Conservation (phyloP, 1,284 basidiomycete genomes). For the Puccinia polysora region DNA sequence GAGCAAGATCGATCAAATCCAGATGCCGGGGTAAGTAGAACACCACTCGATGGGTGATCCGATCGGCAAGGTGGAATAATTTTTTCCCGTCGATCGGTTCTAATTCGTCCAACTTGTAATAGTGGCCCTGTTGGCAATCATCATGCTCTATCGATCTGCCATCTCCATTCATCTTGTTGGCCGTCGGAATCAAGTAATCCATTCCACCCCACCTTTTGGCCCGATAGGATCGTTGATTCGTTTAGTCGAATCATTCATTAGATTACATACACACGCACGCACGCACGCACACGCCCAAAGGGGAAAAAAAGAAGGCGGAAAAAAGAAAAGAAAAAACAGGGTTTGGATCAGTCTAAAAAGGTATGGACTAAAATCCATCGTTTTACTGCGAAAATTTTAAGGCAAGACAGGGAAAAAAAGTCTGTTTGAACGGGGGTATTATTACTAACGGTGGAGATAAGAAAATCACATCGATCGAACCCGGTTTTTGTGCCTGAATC, state of each 20-base stretch:
- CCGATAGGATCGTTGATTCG: no score
- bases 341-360: no score
- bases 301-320: background rate
- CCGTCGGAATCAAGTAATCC: background rate
- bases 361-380: no score
- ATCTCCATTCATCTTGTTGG: background rate
- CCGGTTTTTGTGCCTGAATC: conserved; percentile 58
- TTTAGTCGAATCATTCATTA: no score
- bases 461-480: conserved; percentile 68
- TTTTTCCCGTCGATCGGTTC: conserved; percentile 73
- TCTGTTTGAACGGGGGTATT: background rate
- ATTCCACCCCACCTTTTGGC: conserved; percentile 38
- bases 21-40: conserved; percentile 86
- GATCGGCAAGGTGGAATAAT: conserved; percentile 68
- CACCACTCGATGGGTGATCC: conserved; percentile 72
- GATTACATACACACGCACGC: no score
- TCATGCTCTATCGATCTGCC: background rate
- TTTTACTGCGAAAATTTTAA: no score
- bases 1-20: conserved; percentile 67
- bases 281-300: no score
- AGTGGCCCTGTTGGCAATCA: conserved; percentile 50
- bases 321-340: background rate
- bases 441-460: conserved; percentile 85
- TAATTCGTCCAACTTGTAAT: conserved; percentile 68
- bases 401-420: no score